A percentile compares a stretch with the other conserved stretches of the same genome.
Evolutionary conservation across 2,329 filamentous ascomycete genomes (phyloP).

Genomic region (Colletotrichum cordylinicola): DNA sequence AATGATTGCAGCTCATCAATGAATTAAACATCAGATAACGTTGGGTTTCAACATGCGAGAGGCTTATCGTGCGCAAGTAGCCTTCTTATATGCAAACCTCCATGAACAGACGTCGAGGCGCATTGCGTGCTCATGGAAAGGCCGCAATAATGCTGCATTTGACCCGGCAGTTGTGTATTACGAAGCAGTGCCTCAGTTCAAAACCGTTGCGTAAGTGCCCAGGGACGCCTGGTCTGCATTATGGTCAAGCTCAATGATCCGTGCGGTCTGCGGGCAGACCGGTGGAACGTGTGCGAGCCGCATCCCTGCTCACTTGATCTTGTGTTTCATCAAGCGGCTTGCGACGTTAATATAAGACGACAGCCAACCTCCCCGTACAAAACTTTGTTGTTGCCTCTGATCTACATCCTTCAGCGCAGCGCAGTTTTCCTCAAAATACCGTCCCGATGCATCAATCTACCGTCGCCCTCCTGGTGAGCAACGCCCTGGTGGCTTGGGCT

Average conservation of each 20-base stretch:
- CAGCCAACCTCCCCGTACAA: background rate
- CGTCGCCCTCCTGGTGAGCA: background rate
- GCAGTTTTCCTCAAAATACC: too few species aligned
- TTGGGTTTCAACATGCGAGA: background rate
- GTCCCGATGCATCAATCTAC: background rate
- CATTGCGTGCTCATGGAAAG: background rate
- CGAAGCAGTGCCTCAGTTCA: background rate
- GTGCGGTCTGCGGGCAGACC: background rate
- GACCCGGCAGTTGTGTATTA: background rate
- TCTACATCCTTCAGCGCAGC: background rate
- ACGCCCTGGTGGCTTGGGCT: slow-evolving; percentile 32
- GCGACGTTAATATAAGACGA: background rate
- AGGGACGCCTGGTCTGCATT: background rate
- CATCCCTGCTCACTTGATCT: background rate
- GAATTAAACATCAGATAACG: background rate
- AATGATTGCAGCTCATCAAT: background rate
- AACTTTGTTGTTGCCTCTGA: background rate
- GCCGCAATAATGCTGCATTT: background rate
- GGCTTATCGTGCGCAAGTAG: background rate
- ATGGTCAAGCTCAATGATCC: background rate
- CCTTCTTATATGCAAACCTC: background rate
- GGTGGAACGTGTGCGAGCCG: background rate
- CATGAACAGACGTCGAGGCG: background rate
- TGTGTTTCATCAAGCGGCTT: background rate
- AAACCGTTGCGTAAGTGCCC: background rate